Evolutionary conservation across 306 rosid genomes (phyloP).

Genomic region (Fragaria vesca): DNA sequence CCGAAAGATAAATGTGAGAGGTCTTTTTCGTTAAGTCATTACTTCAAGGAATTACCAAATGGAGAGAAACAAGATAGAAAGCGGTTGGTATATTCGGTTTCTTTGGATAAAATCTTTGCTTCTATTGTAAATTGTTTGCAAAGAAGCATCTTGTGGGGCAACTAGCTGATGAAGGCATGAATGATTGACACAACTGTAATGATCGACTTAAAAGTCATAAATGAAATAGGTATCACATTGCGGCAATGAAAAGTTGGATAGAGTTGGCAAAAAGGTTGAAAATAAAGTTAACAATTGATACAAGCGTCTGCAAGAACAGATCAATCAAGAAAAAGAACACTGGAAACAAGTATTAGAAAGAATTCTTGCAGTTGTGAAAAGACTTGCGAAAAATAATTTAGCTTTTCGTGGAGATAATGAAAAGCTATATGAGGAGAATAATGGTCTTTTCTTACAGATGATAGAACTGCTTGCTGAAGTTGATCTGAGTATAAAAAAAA

Average conservation of each 20-base stretch:
- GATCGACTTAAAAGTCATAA: background rate
- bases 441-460: background rate
- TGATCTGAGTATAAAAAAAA: too few species aligned
- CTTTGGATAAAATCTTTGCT: too few species aligned
- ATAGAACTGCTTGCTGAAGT: background rate
- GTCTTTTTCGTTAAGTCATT: background rate
- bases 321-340: background rate
- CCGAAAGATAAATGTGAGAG: background rate
- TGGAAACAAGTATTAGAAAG: background rate
- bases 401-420: background rate
- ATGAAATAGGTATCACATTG: background rate
- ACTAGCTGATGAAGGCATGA: too few species aligned
- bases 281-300: background rate
- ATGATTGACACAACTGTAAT: background rate
- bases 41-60: background rate
- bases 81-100: conserved; percentile 2
- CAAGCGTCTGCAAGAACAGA: background rate
- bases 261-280: too few species aligned
- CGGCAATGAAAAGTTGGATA: background rate
- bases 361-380: background rate
- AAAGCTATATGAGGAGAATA: background rate
- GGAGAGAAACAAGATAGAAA: background rate
- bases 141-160: too few species aligned
- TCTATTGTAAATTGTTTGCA: too few species aligned
- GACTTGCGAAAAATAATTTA: background rate